phyloP scores from a whole-genome alignment of 169 alveolate species.

The Plasmodium coatneyi region DNA sequence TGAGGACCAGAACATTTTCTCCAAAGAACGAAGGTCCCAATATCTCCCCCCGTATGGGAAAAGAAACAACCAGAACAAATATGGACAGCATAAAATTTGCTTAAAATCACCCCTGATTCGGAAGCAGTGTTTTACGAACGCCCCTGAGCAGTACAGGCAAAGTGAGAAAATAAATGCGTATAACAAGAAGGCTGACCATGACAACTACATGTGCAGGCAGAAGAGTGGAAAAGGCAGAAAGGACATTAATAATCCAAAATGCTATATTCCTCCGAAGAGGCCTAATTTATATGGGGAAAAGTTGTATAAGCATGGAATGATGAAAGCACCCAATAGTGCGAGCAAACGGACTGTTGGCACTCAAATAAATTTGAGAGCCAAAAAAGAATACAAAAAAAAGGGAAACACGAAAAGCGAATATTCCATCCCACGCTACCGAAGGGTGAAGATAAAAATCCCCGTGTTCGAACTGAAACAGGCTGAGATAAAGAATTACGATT shows the following conservation, averaged over 20 bases:
- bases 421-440: neutral
- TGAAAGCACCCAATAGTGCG: neutral
- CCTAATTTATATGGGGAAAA: neutral
- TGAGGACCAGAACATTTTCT: neutral
- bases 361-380: conserved; percentile 20
- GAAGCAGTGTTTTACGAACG: neutral
- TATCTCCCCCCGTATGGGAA: neutral
- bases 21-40: neutral
- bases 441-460: conserved; percentile 38
- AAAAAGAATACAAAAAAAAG: conserved; percentile 15
- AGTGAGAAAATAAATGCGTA: neutral
- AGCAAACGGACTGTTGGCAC: conserved; percentile 8
- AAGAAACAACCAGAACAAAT: neutral
- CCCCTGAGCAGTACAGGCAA: neutral
- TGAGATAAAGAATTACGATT: conserved; percentile 26
- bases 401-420: conserved; percentile 4
- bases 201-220: neutral
- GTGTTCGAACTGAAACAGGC: neutral
- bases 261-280: neutral
- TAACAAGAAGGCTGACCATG: neutral
- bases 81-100: neutral
- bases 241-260: neutral
- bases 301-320: neutral
- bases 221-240: neutral
- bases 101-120: neutral